Evolutionary conservation across 768 basidiomycete genomes (phyloP).

Genomic region (Ramaria rubella): DNA sequence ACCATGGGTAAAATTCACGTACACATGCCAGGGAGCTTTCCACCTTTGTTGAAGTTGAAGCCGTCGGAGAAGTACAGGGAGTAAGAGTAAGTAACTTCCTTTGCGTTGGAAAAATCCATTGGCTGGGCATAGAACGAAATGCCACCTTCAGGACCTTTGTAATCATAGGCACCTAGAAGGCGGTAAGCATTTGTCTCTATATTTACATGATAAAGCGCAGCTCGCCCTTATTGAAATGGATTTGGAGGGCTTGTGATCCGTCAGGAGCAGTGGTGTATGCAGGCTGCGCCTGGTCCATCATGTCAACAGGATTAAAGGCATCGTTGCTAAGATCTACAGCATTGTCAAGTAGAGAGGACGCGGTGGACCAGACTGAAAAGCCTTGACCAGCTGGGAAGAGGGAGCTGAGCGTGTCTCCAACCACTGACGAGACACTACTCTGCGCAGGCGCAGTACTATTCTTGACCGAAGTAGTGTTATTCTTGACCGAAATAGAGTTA

Average conservation of each 20-base stretch:
- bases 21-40: constrained; percentile 77
- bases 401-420: not conserved
- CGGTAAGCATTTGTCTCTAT: not conserved
- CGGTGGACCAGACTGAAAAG: not conserved
- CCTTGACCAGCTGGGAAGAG: constrained; percentile 1
- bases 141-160: constrained; percentile 53
- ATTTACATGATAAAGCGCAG: not conserved
- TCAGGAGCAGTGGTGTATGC: not conserved
- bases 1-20: constrained; percentile 8
- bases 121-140: constrained; percentile 60
- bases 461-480: not conserved
- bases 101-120: constrained; percentile 40
- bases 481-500: constrained; percentile 34
- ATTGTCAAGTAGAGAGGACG: not conserved
- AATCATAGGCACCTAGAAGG: constrained; percentile 9
- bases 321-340: not conserved
- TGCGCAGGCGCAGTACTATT: too few species aligned
- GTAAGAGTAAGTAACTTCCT: constrained; percentile 55
- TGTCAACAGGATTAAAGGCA: not conserved
- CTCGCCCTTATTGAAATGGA: not conserved
- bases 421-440: too few species aligned
- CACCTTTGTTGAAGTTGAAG: constrained; percentile 75
- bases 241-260: not conserved
- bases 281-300: not conserved
- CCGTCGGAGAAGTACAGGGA: constrained; percentile 69